Evolutionary conservation across 352 stramenopile genomes (phyloP).

Genomic region (Phytopythium boreale): DNA sequence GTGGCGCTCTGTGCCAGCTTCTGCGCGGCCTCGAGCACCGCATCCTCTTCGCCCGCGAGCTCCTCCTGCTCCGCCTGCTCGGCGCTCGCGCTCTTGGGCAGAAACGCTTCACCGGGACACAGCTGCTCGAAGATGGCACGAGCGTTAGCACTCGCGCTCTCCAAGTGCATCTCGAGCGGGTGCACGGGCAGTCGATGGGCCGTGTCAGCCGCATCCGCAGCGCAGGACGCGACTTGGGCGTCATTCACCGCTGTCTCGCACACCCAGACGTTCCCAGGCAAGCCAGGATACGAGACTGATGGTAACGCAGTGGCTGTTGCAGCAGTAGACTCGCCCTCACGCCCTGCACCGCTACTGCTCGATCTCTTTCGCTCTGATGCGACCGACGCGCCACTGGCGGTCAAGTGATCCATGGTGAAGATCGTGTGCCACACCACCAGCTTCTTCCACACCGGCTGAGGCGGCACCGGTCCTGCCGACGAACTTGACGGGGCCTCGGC

Average conservation of each 20-base stretch:
- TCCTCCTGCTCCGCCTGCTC: slow-evolving; percentile 57
- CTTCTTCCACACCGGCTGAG: slow-evolving; percentile 16
- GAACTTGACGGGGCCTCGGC: background rate
- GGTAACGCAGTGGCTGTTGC: background rate
- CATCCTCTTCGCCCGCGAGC: slow-evolving; percentile 57
- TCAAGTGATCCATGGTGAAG: slow-evolving; percentile 60
- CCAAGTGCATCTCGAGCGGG: slow-evolving; percentile 58
- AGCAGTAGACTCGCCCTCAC: background rate
- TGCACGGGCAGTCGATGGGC: slow-evolving; percentile 16
- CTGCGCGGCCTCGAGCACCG: slow-evolving; percentile 56
- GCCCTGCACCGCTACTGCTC: background rate
- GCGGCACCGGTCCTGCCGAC: background rate
- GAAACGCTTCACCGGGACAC: slow-evolving; percentile 55
- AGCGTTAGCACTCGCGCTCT: slow-evolving; percentile 57
- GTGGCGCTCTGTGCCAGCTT: slow-evolving; percentile 24
- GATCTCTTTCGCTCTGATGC: background rate
- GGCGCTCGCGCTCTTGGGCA: slow-evolving; percentile 58
- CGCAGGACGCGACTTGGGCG: background rate
- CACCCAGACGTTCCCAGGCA: slow-evolving; percentile 47
- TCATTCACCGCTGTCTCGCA: slow-evolving; percentile 36
- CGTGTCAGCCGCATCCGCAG: background rate
- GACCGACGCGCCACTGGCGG: slow-evolving; percentile 4
- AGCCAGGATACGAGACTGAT: slow-evolving; percentile 5
- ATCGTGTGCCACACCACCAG: slow-evolving; percentile 49
- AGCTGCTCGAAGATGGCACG: slow-evolving; percentile 56